phyloP scores from a whole-genome alignment of 2,329 filamentous ascomycete species.

The Arthroderma sp. region DNA sequence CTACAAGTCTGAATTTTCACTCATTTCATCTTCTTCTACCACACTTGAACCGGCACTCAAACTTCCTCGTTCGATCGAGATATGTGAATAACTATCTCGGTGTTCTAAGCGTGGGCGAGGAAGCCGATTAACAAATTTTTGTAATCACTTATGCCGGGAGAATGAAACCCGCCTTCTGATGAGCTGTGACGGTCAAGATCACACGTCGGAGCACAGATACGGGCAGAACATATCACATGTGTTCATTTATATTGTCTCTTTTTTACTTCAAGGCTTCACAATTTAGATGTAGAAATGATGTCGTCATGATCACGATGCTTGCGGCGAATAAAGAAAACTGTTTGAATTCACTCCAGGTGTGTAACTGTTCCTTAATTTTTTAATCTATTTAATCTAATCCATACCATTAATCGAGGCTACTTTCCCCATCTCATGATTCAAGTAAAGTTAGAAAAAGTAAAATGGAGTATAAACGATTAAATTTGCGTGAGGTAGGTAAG shows the following conservation, averaged over 20 bases:
- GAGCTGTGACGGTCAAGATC: slow-evolving; percentile 50
- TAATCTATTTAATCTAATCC: neutral
- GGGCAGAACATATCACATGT: slow-evolving; percentile 41
- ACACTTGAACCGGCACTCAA: neutral
- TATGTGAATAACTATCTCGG: slow-evolving; percentile 10
- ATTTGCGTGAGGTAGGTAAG: neutral
- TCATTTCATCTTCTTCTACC: neutral
- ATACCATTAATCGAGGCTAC: neutral
- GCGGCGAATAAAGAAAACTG: neutral
- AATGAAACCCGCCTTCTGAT: slow-evolving; percentile 45
- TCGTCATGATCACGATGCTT: neutral
- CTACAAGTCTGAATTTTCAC: neutral
- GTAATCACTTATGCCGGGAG: slow-evolving; percentile 22
- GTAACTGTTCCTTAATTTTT: neutral
- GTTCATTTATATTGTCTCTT: neutral
- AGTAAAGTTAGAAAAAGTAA: neutral
- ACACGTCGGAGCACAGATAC: slow-evolving; percentile 56
- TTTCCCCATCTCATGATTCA: neutral
- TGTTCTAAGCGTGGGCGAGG: slow-evolving; percentile 31
- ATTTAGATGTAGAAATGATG: neutral
- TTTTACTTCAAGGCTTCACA: neutral
- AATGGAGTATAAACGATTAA: neutral
- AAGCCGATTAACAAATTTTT: slow-evolving; percentile 28
- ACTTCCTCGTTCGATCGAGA: neutral
- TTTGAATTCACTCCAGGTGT: neutral